Conservation (phyloP, 2,329 filamentous ascomycete genomes). For the Paramyrothecium sp. region DNA sequence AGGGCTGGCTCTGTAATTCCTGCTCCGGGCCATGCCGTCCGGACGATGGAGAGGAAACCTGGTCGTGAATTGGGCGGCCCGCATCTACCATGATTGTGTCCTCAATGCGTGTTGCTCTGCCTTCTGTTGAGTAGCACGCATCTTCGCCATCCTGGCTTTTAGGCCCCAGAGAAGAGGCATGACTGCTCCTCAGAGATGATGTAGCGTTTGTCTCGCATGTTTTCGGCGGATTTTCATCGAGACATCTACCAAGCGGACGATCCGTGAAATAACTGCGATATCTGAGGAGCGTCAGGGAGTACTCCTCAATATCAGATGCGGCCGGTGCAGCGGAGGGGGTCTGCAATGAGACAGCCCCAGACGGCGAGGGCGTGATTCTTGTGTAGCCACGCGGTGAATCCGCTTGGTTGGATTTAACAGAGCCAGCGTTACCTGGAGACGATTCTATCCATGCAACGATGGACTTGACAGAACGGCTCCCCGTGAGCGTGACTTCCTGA, state of each 20-base stretch:
- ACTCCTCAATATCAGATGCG: constrained; percentile 21
- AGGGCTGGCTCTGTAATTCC: not conserved
- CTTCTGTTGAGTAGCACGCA: too few species aligned
- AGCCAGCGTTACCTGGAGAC: constrained; percentile 5
- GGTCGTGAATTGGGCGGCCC: too few species aligned
- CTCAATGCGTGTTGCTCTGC: too few species aligned
- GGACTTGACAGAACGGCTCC: constrained; percentile 23
- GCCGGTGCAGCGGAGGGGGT: not conserved
- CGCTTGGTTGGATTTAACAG: not conserved
- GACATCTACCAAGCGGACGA: constrained; percentile 25
- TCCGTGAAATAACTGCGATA: constrained; percentile 29
- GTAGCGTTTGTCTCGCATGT: not conserved
- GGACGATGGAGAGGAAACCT: too few species aligned
- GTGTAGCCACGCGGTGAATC: not conserved
- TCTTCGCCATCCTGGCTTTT: not conserved
- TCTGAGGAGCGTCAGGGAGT: constrained; percentile 28
- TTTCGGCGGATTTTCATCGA: constrained; percentile 16
- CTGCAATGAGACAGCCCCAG: not conserved
- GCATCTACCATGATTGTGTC: too few species aligned
- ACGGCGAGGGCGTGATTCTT: not conserved
- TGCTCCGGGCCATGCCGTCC: too few species aligned
- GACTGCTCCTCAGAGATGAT: not conserved
- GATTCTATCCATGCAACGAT: constrained; percentile 30
- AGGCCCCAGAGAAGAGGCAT: not conserved
- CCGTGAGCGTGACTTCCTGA: not conserved